phyloP scores from a whole-genome alignment of 345 rosid species.

The Populus deltoides region DNA sequence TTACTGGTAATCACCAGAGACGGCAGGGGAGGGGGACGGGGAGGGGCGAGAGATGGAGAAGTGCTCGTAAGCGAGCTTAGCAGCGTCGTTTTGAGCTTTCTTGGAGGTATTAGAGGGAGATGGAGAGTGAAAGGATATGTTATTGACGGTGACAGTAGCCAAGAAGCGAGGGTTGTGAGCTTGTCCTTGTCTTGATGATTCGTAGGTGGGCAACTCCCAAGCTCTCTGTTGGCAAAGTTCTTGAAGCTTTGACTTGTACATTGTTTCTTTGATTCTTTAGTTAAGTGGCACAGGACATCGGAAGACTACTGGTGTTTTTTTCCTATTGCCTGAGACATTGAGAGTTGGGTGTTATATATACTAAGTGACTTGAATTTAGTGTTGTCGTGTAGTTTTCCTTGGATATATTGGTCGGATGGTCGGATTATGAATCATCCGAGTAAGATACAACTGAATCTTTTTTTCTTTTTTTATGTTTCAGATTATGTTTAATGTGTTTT shows the following conservation, averaged over 20 bases:
- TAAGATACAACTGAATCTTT: no score
- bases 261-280: neutral
- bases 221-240: conserved; percentile 33
- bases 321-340: no score
- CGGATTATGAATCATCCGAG: no score
- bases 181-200: conserved; percentile 20
- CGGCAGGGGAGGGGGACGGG: neutral
- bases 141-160: conserved; percentile 37
- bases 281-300: no score
- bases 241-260: conserved; percentile 42
- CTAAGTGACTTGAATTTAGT: no score
- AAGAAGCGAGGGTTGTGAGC: conserved; percentile 40
- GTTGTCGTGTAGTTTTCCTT: no score
- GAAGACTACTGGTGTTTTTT: no score
- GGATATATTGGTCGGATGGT: no score
- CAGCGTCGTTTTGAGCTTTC: conserved; percentile 47
- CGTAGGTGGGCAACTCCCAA: conserved; percentile 38
- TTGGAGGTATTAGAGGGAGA: conserved; percentile 26
- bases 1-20: neutral
- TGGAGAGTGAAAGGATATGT: conserved; percentile 17
- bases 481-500: no score
- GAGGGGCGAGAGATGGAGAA: conserved; percentile 1
- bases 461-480: no score
- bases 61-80: conserved; percentile 32
- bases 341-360: no score